These are phyloP conservation scores for Eucalyptus rudis DNA, from an alignment of 345 rosid species.

Conservation along the genomic window DNA sequence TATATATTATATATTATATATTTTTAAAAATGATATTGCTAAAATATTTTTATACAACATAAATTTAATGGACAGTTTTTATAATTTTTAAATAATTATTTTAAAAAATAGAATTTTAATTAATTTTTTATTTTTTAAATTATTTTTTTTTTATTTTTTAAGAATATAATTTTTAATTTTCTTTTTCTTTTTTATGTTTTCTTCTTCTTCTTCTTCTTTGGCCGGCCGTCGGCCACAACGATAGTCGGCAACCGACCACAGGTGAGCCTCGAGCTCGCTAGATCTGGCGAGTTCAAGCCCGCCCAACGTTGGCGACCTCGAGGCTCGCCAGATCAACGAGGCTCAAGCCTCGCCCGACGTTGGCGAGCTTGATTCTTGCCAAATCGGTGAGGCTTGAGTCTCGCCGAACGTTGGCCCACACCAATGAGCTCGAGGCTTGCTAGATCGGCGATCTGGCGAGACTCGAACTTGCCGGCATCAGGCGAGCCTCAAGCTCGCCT, in stretches of 20 bases:
- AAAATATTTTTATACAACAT: too few relatives aligned
- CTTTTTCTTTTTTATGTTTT: accelerated
- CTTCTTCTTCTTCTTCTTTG: too few relatives aligned
- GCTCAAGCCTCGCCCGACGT: accelerated
- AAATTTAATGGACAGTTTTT: too few relatives aligned
- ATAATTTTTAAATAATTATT: too few relatives aligned
- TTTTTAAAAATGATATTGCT: too few relatives aligned
- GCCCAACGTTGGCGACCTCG: accelerated
- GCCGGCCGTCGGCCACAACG: accelerated
- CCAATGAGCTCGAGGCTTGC: accelerated
- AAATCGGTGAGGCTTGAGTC: accelerated
- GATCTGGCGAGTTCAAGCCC: accelerated
- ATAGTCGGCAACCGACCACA: accelerated
- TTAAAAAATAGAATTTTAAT: too few relatives aligned
- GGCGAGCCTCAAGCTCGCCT: too few relatives aligned
- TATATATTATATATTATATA: too few relatives aligned
- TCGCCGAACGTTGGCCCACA: accelerated
- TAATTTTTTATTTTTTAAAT: too few relatives aligned
- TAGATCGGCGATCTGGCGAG: accelerated
- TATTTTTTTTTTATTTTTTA: too few relatives aligned
- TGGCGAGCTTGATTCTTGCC: too few relatives aligned
- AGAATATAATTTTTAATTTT: too few relatives aligned
- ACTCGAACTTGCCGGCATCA: accelerated
- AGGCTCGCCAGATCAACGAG: accelerated
- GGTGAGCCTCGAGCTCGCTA: accelerated